These are phyloP conservation scores for Spergularia azorica DNA, from an alignment of 179 eudicot species.

Conservation along the genomic window DNA sequence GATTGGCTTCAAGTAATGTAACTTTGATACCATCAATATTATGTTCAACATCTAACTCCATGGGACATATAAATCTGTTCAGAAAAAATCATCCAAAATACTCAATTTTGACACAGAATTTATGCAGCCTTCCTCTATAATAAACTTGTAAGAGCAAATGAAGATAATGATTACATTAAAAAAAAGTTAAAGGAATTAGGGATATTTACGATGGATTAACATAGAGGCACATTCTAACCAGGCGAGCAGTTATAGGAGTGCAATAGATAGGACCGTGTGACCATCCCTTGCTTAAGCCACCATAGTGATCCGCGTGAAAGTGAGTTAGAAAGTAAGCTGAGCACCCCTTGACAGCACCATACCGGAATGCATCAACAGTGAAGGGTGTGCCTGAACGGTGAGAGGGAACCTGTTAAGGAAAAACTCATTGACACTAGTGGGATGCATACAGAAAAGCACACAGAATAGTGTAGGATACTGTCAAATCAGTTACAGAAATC, in stretches of 20 bases:
- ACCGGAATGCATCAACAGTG: constrained; percentile 67
- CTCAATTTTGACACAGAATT: background rate
- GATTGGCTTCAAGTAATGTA: constrained; percentile 68
- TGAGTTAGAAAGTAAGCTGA: constrained; percentile 58
- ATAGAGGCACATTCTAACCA: constrained; percentile 53
- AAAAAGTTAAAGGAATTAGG: background rate
- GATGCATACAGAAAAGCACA: background rate
- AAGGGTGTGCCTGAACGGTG: constrained; percentile 53
- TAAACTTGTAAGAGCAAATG: no score
- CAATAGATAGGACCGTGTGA: constrained; percentile 65
- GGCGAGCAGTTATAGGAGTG: constrained; percentile 61
- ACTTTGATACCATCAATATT: constrained; percentile 52
- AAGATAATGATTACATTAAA: background rate
- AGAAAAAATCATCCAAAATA: background rate
- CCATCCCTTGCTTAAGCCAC: constrained; percentile 68
- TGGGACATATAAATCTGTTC: constrained; percentile 42
- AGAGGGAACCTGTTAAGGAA: constrained; percentile 19
- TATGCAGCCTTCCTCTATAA: background rate
- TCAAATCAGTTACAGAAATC: no score
- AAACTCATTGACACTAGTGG: background rate
- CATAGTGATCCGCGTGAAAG: constrained; percentile 71
- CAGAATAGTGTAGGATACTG: background rate
- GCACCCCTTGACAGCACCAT: constrained; percentile 55
- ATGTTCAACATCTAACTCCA: constrained; percentile 57
- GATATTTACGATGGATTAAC: constrained; percentile 51